phyloP scores from a whole-genome alignment of 352 stramenopile species.

The Phytophthora meadii region DNA sequence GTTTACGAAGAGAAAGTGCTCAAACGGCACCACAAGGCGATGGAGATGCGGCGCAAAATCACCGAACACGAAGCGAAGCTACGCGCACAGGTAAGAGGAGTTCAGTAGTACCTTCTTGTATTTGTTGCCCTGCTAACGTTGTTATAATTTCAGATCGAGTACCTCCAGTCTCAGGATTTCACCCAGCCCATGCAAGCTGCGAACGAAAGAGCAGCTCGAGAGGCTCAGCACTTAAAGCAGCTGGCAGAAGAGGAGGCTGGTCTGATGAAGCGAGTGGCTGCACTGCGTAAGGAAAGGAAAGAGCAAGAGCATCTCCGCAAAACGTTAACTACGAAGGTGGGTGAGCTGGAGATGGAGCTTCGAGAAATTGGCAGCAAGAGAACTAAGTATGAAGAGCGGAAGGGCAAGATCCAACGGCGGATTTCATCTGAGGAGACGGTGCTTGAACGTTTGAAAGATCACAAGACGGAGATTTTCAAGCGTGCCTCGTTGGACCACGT shows the following conservation, averaged over 20 bases:
- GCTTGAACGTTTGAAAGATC: slow-evolving; percentile 93
- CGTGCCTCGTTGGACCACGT: slow-evolving; percentile 96
- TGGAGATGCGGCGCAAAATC: slow-evolving; percentile 76
- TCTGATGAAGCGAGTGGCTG: slow-evolving; percentile 51
- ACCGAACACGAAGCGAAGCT: slow-evolving; percentile 86
- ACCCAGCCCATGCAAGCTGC: slow-evolving; percentile 52
- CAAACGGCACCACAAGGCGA: slow-evolving; percentile 79
- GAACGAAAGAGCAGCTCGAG: slow-evolving; percentile 50
- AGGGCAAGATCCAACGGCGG: slow-evolving; percentile 77
- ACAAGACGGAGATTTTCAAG: slow-evolving; percentile 95
- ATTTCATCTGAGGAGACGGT: slow-evolving; percentile 91
- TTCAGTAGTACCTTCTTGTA: neutral
- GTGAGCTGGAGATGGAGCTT: slow-evolving; percentile 70
- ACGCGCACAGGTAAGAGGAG: slow-evolving; percentile 64
- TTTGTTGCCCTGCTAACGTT: slow-evolving; percentile 10
- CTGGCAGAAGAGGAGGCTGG: slow-evolving; percentile 58
- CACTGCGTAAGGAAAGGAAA: slow-evolving; percentile 83
- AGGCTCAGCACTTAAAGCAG: slow-evolving; percentile 61
- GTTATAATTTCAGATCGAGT: slow-evolving; percentile 52
- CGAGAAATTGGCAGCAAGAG: slow-evolving; percentile 70
- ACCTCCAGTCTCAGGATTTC: slow-evolving; percentile 74
- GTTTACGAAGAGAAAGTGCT: slow-evolving; percentile 95
- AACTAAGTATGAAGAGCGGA: slow-evolving; percentile 70
- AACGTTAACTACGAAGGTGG: slow-evolving; percentile 44
- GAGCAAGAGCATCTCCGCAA: slow-evolving; percentile 53